Conservation (phyloP, 2,329 filamentous ascomycete species). For the Penicillium sp. region DNA sequence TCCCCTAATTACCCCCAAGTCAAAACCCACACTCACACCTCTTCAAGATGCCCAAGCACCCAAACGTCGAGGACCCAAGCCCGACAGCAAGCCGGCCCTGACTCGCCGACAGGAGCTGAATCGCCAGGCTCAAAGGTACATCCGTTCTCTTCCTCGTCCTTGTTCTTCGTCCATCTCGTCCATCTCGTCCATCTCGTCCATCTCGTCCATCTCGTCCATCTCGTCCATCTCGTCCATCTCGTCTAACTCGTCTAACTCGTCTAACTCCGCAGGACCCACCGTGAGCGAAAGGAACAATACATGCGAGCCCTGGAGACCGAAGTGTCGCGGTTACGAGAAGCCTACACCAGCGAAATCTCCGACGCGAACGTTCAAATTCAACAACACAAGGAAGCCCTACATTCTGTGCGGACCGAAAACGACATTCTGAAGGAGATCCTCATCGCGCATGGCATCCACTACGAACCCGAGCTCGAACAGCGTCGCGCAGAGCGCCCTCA, state of each 20-base stretch:
- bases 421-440: constrained; percentile 70
- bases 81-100: constrained; percentile 91
- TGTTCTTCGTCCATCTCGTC: too few species aligned
- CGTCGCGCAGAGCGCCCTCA: constrained; percentile 38
- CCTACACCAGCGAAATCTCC: constrained; percentile 68
- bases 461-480: constrained; percentile 53
- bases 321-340: constrained; percentile 82
- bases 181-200: background rate
- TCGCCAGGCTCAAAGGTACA: constrained; percentile 91
- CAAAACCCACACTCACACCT: constrained; percentile 23
- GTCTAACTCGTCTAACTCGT: constrained; percentile 23
- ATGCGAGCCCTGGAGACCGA: constrained; percentile 93
- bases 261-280: constrained; percentile 77
- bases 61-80: constrained; percentile 92
- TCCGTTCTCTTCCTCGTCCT: background rate
- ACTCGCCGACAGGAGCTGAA: constrained; percentile 93
- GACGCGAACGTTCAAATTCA: constrained; percentile 49
- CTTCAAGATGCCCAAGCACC: constrained; percentile 77
- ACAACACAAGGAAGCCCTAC: constrained; percentile 76
- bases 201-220: constrained; percentile 30
- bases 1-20: background rate
- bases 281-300: constrained; percentile 94
- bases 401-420: constrained; percentile 78
- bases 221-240: background rate
- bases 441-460: constrained; percentile 61